Evolutionary conservation across 768 basidiomycete species (phyloP), one percentile per base, ranked within the genome.

Genomic region (Phaffia australis): DNA sequence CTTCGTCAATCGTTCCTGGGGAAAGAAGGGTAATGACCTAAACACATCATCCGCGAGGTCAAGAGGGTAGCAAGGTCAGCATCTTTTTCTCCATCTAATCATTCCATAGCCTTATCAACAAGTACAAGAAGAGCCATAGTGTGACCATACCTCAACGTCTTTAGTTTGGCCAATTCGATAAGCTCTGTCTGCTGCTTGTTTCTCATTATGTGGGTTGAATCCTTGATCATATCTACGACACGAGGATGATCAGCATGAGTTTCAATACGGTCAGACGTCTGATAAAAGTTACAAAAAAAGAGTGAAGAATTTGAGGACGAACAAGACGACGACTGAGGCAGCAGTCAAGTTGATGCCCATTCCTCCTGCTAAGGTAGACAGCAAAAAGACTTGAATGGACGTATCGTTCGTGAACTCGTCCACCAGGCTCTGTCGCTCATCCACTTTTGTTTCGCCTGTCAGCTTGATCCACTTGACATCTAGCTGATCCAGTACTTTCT

Each of bases 171-270:
- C 94, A 70, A 99, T 95, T 30, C 95, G 87, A 76, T 97, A 98
- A 29, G 92, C 92, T 46, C 95, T 85, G 76, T 99, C 95, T 68
- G 94, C 91, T 0, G 95, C 95, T 78, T 99, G 95, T 69, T 87
- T 84, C 77, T 98, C 95, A 75, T 99, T 99, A 78, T 79, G 79
- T n/a, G 77, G 76, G 75, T 98, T 98, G 78, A 97, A 99, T 75
- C 98, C 94, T 74, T 94, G 92, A 74, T 99, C 94, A 74, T 92
- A 95, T 66, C 75, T 60, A 56, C 52, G 16, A 54, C 14, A 16
- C 2, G 46, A 8, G 23, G n/a, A n/a, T 16, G n/a, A 47, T 25
- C 5, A 50, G 18, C 23, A 15, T 11, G 9, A 25, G 60, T 14
- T 19, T 48, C 46, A 29, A 23, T 16, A 46, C 7, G 18, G 16